Evolutionary conservation across 805 yeast species (phyloP).

Genomic region (Lipomyces anomalus): DNA sequence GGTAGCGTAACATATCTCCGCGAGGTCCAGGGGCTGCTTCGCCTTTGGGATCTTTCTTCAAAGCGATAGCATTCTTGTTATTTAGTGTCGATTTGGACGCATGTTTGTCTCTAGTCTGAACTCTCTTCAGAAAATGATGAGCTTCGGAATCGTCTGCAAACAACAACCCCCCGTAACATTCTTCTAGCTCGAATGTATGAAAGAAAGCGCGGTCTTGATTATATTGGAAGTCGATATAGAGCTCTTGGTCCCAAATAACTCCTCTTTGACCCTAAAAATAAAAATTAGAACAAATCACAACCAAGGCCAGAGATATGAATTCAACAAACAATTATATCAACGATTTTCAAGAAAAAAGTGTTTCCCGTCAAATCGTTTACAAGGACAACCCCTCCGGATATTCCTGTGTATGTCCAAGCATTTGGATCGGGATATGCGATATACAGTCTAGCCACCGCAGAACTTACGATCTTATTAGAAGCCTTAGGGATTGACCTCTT

Average conservation of each 20-base stretch:
- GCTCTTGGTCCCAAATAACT: constrained; percentile 95
- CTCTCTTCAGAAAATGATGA: constrained; percentile 72
- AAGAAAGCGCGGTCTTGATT: constrained; percentile 92
- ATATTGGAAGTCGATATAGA: constrained; percentile 81
- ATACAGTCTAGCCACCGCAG: constrained; percentile 83
- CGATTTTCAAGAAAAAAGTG: constrained; percentile 82
- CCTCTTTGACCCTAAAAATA: constrained; percentile 59
- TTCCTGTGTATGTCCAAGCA: constrained; percentile 82
- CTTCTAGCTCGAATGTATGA: constrained; percentile 91
- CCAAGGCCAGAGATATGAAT: not conserved
- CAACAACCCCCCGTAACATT: constrained; percentile 75
- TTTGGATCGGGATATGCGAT: constrained; percentile 81
- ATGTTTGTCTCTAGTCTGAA: constrained; percentile 67
- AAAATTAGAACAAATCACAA: too few relatives aligned
- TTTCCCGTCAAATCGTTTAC: constrained; percentile 94
- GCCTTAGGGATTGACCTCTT: constrained; percentile 86
- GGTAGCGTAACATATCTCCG: constrained; percentile 37
- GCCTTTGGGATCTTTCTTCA: constrained; percentile 47
- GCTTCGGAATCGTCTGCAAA: constrained; percentile 91
- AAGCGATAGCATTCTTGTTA: constrained; percentile 82
- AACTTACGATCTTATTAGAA: constrained; percentile 80
- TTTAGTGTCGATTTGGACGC: constrained; percentile 80
- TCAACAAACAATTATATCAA: constrained; percentile 51
- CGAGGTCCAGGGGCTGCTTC: constrained; percentile 52
- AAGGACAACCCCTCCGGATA: constrained; percentile 77